Evolutionary conservation across 179 eudicot species (phyloP).

Genomic region (Gypsophila paniculata): DNA sequence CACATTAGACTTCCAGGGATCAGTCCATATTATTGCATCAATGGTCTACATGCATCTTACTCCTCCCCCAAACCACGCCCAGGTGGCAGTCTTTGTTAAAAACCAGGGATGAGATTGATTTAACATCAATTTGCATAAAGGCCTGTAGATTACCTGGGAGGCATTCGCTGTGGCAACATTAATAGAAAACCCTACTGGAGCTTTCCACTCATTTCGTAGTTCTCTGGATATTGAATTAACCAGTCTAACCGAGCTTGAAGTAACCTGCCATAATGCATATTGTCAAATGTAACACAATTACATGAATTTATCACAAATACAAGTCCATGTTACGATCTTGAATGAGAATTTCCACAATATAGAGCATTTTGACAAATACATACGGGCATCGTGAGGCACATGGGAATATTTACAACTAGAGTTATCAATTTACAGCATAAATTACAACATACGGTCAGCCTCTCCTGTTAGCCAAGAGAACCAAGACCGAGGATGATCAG

Average conservation of each 20-base stretch:
- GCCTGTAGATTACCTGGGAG: slow-evolving; percentile 52
- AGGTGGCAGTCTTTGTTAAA: background rate
- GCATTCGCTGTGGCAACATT: slow-evolving; percentile 98
- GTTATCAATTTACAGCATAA: too few species aligned
- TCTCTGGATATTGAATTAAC: slow-evolving; percentile 76
- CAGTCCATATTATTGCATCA: too few species aligned
- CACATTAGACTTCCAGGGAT: background rate
- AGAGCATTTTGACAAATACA: background rate
- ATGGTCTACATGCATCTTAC: background rate
- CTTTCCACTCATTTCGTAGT: slow-evolving; percentile 76
- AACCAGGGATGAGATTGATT: background rate
- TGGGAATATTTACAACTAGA: too few species aligned
- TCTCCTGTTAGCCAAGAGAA: too few species aligned
- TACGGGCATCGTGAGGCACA: too few species aligned
- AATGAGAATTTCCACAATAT: background rate
- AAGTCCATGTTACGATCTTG: background rate
- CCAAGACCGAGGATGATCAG: too few species aligned
- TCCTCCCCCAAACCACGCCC: background rate
- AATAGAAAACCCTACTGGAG: slow-evolving; percentile 72
- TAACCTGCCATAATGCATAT: slow-evolving; percentile 53
- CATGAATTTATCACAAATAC: background rate
- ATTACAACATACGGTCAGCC: too few species aligned
- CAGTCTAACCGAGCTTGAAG: slow-evolving; percentile 83
- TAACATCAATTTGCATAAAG: too few species aligned
- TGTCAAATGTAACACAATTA: slow-evolving; percentile 14